Evolutionary conservation across 1,139 yeast species (phyloP), one percentile per base, ranked within the genome.

Genomic region (Groenewaldozyma auringiensis): DNA sequence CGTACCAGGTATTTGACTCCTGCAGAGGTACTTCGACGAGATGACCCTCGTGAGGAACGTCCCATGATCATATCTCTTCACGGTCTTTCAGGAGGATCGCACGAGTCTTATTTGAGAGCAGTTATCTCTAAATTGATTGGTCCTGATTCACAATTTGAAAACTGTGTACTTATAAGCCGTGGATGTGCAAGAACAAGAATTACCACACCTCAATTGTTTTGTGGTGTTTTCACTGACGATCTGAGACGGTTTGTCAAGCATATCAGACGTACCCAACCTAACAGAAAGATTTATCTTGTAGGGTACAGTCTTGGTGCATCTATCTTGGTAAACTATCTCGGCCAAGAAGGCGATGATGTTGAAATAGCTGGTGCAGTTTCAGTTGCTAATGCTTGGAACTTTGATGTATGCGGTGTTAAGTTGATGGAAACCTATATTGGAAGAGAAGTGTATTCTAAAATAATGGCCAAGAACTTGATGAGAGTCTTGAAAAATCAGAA

Each of bases 241-340:
- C 62, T 88, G 36, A 73, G 82, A 50, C 79, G 76, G 50, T 78
- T 79, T 27, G 66, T 76, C 37, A 72, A 74, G 43, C 64, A 67
- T 47, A 70, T 87, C 56, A 72, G 73, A 50, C 54, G 59, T 44
- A 68, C 74, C 45, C 80, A 75, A 62, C 96, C 96, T 13, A 68
- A 74, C 45, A 75, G 95, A 53, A 83, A 84, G 33, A 70, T 89
- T 35, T 87, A 79, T 62, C 75, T 82, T 1, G 81, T 79, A 16
- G 96, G 96, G 1, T 83, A 83, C 60, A 85, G 95, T 8, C 80
- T 89, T 55, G 97, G 97, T n/a, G 92, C 87, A 1, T 77, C 84
- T 1, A 74, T 87, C 49, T 67, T 87, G 48, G 75, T 85, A 31
- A 88, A 89, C 62, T 88, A 83, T 61, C 63, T 89, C 36, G 95